Evolutionary conservation across 306 rosid species (phyloP).

Genomic region (Carpinus fangiana): DNA sequence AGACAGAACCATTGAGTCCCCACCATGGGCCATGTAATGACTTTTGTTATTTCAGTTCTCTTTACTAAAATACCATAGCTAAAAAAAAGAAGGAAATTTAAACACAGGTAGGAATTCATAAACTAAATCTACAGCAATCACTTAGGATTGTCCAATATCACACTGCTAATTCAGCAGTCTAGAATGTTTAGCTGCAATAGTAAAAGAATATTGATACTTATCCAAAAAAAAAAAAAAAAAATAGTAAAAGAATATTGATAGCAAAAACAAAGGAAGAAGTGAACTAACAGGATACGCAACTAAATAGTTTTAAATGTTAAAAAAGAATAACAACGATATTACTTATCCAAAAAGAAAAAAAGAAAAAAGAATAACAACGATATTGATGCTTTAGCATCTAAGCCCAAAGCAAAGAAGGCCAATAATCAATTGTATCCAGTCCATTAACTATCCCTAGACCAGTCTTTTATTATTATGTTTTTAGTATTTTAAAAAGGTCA

Average conservation of each 20-base stretch:
- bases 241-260: not conserved
- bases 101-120: not conserved
- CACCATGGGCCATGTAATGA: not conserved
- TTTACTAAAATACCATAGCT: not conserved
- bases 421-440: no score
- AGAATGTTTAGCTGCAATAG: not conserved
- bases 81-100: not conserved
- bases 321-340: not conserved
- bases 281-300: slow-evolving; percentile 9
- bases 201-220: not conserved
- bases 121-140: not conserved
- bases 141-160: not conserved
- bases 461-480: no score
- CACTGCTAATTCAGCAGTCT: not conserved
- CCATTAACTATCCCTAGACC: no score
- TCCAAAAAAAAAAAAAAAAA: no score
- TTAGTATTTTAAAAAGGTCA: no score
- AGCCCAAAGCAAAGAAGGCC: no score
- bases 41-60: not conserved
- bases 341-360: not conserved
- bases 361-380: not conserved
- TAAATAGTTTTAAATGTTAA: slow-evolving; percentile 1
- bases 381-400: no score
- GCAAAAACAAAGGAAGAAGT: not conserved
- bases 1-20: not conserved